Evolutionary conservation across 1,284 basidiomycete species (phyloP).

Genomic region (Lentinus polychrous): DNA sequence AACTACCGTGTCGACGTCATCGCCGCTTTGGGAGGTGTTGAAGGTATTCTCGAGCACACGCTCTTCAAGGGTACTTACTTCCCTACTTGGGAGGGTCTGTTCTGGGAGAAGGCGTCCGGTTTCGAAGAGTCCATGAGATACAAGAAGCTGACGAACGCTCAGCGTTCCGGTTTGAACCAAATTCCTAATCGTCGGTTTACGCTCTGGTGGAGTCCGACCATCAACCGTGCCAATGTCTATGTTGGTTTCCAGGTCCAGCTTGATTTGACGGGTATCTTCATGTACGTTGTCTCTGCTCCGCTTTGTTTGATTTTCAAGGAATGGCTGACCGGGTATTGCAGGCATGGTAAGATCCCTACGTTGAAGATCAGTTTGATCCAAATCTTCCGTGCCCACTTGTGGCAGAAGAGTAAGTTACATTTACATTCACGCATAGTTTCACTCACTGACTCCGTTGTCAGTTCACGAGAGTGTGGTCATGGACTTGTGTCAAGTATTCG

Average conservation of each 20-base stretch:
- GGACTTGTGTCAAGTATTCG: conserved; percentile 99
- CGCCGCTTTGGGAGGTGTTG: conserved; percentile 96
- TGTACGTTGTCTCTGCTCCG: conserved; percentile 35
- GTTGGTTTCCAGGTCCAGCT: conserved; percentile 99
- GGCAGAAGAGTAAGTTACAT: conserved; percentile 84
- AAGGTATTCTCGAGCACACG: conserved; percentile 96
- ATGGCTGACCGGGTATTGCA: conserved; percentile 29
- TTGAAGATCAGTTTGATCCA: conserved; percentile 98
- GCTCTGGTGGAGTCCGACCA: conserved; percentile 98
- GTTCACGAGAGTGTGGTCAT: conserved; percentile 91
- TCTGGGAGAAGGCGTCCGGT: conserved; percentile 95
- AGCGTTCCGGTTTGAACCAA: conserved; percentile 94
- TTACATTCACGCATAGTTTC: conserved; percentile 6
- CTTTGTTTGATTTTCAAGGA: background rate
- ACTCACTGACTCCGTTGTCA: conserved; percentile 22
- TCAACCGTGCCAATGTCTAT: conserved; percentile 98
- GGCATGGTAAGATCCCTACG: conserved; percentile 98
- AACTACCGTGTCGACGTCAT: conserved; percentile 99
- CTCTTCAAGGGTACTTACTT: conserved; percentile 97
- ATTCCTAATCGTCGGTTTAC: conserved; percentile 99
- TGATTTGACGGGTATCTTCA: conserved; percentile 92
- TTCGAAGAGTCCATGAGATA: conserved; percentile 98
- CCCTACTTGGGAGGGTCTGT: conserved; percentile 88
- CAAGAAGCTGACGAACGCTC: conserved; percentile 94
- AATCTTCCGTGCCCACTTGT: conserved; percentile 99